A percentile compares a stretch with the other conserved stretches of the same genome.
Evolutionary conservation across 1,284 basidiomycete species (phyloP).

Genomic region (Cutaneotrichosporon cavernicola): DNA sequence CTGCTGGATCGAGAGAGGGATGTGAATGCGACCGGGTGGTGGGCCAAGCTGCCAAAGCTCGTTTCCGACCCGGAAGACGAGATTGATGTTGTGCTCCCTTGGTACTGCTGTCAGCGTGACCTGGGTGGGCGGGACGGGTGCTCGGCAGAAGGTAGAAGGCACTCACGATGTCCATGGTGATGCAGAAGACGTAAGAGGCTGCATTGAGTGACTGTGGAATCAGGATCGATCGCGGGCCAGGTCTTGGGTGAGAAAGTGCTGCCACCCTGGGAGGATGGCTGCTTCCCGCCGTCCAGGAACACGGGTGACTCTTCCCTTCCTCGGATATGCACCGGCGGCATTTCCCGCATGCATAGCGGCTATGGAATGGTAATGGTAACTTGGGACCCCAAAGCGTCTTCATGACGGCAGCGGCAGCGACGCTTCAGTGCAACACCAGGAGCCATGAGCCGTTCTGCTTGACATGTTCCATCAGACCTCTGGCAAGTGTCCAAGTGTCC

Average conservation of each 20-base stretch:
- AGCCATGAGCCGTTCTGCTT: no score
- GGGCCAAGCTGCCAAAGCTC: not conserved
- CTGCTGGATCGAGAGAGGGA: not conserved
- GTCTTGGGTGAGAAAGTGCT: not conserved
- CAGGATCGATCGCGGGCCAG: not conserved
- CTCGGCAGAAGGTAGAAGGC: not conserved
- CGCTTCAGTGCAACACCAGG: no score
- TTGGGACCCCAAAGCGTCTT: not conserved
- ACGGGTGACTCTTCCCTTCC: no score
- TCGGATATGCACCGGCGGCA: no score
- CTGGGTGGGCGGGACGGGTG: not conserved
- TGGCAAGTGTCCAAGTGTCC: no score
- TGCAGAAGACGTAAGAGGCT: not conserved
- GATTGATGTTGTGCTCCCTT: not conserved
- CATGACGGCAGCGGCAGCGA: conserved; percentile 3
- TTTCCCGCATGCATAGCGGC: no score
- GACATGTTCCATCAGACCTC: no score
- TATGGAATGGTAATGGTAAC: not conserved
- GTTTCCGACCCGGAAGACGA: not conserved
- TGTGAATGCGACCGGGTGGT: not conserved
- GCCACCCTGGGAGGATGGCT: not conserved
- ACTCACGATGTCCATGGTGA: not conserved
- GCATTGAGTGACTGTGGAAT: not conserved
- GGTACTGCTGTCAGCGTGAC: not conserved
- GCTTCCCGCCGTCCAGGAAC: not conserved